Conservation (phyloP, 306 rosid genomes). For the Quercus parvula region DNA sequence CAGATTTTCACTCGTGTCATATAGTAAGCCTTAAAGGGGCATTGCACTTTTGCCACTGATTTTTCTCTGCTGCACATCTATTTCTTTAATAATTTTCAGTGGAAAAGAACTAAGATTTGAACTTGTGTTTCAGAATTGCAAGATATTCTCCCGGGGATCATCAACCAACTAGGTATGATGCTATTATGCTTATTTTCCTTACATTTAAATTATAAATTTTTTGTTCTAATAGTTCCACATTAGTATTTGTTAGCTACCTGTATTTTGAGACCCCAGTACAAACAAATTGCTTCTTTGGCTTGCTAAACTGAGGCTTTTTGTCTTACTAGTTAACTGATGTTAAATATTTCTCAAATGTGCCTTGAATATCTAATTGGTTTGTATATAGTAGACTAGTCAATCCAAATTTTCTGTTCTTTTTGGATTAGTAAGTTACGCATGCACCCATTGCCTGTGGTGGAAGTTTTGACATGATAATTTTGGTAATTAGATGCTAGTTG, state of each 20-base stretch:
- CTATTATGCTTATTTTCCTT: not conserved
- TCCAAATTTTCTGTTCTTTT: no score
- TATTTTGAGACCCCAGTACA: not conserved
- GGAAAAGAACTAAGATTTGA: not conserved
- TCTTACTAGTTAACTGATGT: no score
- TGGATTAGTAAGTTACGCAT: no score
- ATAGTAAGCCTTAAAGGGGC: not conserved
- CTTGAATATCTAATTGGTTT: no score
- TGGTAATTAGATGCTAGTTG: no score
- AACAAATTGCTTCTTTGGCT: not conserved
- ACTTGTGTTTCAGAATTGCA: slow-evolving; percentile 71
- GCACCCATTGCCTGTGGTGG: no score
- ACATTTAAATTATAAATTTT: not conserved
- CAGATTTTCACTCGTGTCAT: not conserved
- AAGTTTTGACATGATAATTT: no score
- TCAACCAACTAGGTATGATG: slow-evolving; percentile 79
- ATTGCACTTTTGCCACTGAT: not conserved
- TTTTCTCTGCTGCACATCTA: not conserved
- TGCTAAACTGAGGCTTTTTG: no score
- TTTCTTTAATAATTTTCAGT: not conserved
- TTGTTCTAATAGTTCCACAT: not conserved
- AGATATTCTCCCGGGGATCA: slow-evolving; percentile 89
- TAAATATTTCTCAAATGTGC: no score
- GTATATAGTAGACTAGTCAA: no score
- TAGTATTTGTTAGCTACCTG: not conserved